A percentile compares a stretch with the other conserved stretches of the same genome.
phyloP scores from a whole-genome alignment of 208 protist species.

The Leishmania tropica region DNA sequence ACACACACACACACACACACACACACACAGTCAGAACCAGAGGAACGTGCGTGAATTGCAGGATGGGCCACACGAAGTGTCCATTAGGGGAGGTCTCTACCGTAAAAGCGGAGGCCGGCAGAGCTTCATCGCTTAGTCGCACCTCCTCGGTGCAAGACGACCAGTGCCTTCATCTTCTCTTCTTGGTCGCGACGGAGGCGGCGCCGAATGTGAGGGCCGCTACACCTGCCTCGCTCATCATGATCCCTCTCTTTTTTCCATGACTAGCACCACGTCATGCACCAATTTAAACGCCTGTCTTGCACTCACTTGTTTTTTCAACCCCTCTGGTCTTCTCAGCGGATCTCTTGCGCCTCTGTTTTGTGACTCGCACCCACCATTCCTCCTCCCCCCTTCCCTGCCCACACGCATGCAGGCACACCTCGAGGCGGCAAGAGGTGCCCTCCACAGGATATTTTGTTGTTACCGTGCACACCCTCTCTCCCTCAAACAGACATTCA shows the following conservation, averaged over 20 bases:
- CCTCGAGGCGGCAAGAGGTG: not conserved
- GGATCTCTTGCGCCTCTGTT: not conserved
- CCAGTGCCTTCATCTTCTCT: not conserved
- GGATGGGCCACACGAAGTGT: not conserved
- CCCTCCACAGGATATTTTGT: not conserved
- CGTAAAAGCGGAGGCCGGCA: not conserved
- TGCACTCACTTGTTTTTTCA: not conserved
- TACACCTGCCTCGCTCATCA: not conserved
- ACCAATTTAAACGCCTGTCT: not conserved
- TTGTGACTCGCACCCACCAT: not conserved
- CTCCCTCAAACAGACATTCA: not conserved
- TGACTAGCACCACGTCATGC: not conserved
- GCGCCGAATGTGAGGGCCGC: not conserved
- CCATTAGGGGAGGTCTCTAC: not conserved
- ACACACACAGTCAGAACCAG: not conserved
- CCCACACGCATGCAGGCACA: no score
- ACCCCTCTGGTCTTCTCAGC: not conserved
- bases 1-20: not conserved
- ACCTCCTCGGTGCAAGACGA: not conserved
- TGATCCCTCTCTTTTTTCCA: not conserved
- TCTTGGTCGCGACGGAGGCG: not conserved
- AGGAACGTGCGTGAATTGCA: not conserved
- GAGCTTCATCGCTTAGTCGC: not conserved
- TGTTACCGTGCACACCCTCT: no score
- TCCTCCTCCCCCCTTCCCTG: not conserved